Conservation (phyloP, 1,139 yeast species). For the Blastobotrys arbuscula region DNA sequence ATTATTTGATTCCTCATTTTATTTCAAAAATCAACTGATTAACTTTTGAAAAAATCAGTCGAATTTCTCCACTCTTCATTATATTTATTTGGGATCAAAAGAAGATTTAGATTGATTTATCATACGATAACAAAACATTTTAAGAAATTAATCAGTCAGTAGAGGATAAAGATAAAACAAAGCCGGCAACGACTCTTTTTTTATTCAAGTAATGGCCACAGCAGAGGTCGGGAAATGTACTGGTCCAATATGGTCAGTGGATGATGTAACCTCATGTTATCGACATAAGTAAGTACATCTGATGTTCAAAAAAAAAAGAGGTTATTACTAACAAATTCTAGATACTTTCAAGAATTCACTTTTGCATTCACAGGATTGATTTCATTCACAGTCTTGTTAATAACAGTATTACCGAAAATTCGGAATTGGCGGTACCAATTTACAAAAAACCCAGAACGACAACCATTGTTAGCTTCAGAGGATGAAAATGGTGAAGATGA, state of each 20-base stretch:
- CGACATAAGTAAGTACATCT: slow-evolving; percentile 25
- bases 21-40: too few species aligned
- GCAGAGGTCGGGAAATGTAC: slow-evolving; percentile 15
- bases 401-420: slow-evolving; percentile 19
- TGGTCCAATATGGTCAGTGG: slow-evolving; percentile 28
- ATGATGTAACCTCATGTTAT: slow-evolving; percentile 28
- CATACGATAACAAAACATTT: too few species aligned
- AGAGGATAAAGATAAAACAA: background rate
- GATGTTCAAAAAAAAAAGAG: background rate
- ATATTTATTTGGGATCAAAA: too few species aligned
- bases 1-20: too few species aligned
- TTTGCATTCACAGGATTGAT: slow-evolving; percentile 16
- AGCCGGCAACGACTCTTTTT: background rate
- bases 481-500: slow-evolving; percentile 9
- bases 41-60: too few species aligned
- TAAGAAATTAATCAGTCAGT: too few species aligned
- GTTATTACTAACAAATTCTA: slow-evolving; percentile 8
- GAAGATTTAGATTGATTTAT: too few species aligned
- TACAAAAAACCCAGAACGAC: slow-evolving; percentile 21
- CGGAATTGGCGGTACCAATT: slow-evolving; percentile 3
- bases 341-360: slow-evolving; percentile 27
- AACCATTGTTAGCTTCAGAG: slow-evolving; percentile 22
- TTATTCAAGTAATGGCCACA: slow-evolving; percentile 7
- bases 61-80: too few species aligned
- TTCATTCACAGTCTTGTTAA: slow-evolving; percentile 19